Evolutionary conservation across 139 green algal genomes (phyloP).

Genomic region (Pseudopediastrum boryanum): DNA sequence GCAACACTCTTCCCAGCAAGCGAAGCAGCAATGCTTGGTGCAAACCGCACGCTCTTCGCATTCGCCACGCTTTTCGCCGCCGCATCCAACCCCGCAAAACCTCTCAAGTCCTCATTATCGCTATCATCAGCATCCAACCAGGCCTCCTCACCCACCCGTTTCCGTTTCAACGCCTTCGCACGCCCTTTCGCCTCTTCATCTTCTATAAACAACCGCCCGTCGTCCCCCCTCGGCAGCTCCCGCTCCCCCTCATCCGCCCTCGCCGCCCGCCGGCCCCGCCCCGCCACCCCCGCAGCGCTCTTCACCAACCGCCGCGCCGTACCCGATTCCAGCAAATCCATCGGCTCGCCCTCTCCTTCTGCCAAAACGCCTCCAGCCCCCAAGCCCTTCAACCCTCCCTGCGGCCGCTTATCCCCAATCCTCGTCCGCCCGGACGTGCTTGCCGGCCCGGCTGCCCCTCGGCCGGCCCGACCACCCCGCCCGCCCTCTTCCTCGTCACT

Average conservation of each 20-base stretch:
- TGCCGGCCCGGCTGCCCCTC: background rate
- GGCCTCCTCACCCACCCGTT: conserved; percentile 28
- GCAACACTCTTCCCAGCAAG: conserved; percentile 9
- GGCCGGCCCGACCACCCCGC: conserved; percentile 8
- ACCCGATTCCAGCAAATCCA: conserved; percentile 85
- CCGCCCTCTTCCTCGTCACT: conserved; percentile 49
- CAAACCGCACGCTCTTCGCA: conserved; percentile 64
- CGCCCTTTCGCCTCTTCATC: conserved; percentile 56
- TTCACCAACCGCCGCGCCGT: conserved; percentile 60
- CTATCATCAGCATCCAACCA: conserved; percentile 63
- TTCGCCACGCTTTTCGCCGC: conserved; percentile 21
- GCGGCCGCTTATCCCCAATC: background rate
- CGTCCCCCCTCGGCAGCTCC: conserved; percentile 27
- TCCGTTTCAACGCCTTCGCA: conserved; percentile 32
- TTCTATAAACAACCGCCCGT: conserved; percentile 73
- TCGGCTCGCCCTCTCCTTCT: conserved; percentile 67
- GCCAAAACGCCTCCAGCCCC: conserved; percentile 35
- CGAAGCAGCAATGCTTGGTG: conserved; percentile 29
- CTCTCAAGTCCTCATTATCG: conserved; percentile 76
- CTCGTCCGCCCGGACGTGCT: background rate
- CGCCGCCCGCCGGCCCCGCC: background rate
- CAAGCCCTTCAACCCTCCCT: conserved; percentile 2
- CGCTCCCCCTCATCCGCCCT: conserved; percentile 21
- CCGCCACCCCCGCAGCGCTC: conserved; percentile 38
- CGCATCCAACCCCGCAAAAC: conserved; percentile 28